A percentile compares a stretch with the other conserved stretches of the same genome.
Evolutionary conservation across 768 basidiomycete species (phyloP).

Genomic region (Amanita pseudoporphyria): DNA sequence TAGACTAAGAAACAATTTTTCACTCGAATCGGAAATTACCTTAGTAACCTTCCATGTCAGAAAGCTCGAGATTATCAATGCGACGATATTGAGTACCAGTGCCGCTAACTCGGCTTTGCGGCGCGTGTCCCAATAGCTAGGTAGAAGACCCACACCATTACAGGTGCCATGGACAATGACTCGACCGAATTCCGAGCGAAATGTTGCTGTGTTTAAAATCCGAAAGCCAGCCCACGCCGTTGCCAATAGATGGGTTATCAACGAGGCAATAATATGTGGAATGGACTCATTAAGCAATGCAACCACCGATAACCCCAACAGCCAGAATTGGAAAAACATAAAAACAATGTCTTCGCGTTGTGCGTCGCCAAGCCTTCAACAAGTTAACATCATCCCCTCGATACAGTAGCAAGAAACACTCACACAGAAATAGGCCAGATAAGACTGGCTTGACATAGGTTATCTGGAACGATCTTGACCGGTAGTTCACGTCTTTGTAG

Average conservation of each 20-base stretch:
- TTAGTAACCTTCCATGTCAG: slow-evolving; percentile 70
- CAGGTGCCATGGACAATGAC: slow-evolving; percentile 63
- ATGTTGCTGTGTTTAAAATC: slow-evolving; percentile 46
- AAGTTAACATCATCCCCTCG: slow-evolving; percentile 5
- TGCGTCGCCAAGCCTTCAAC: slow-evolving; percentile 51
- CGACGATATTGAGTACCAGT: slow-evolving; percentile 50
- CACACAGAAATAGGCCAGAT: slow-evolving; percentile 59
- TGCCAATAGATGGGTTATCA: slow-evolving; percentile 63
- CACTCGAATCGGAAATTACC: slow-evolving; percentile 25
- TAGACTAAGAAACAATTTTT: background rate
- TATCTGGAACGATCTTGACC: slow-evolving; percentile 20
- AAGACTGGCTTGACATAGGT: slow-evolving; percentile 35
- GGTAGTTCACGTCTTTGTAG: background rate
- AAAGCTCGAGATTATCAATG: slow-evolving; percentile 49
- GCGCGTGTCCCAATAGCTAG: slow-evolving; percentile 56
- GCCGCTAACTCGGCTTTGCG: slow-evolving; percentile 53
- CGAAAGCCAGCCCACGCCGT: slow-evolving; percentile 70
- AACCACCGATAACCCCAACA: slow-evolving; percentile 67
- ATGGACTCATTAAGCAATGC: slow-evolving; percentile 71
- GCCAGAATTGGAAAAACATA: slow-evolving; percentile 74
- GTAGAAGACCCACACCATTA: slow-evolving; percentile 40
- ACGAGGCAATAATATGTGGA: slow-evolving; percentile 67
- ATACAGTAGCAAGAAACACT: slow-evolving; percentile 15
- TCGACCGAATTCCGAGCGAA: slow-evolving; percentile 44
- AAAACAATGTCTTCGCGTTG: slow-evolving; percentile 74